phyloP scores from a whole-genome alignment of 306 rosid species.

The Quercus variabilis region DNA sequence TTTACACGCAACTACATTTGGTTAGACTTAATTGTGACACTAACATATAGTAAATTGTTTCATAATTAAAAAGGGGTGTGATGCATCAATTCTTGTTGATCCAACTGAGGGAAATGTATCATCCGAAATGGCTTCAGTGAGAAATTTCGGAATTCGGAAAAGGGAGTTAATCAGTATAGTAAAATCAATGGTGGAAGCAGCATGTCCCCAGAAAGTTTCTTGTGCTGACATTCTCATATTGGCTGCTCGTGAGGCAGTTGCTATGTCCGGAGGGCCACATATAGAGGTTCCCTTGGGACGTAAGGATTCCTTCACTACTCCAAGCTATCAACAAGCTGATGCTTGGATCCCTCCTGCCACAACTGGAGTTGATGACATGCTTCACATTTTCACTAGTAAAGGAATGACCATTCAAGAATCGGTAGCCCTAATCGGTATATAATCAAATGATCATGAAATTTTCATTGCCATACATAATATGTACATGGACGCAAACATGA shows the following conservation, averaged over 20 bases:
- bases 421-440: constrained; percentile 27
- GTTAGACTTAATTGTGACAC: neutral
- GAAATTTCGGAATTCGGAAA: constrained; percentile 24
- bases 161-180: constrained; percentile 19
- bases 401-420: constrained; percentile 34
- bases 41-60: neutral
- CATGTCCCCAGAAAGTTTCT: constrained; percentile 32
- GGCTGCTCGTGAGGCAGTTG: constrained; percentile 36
- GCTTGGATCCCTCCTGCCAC: constrained; percentile 19
- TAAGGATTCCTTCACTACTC: constrained; percentile 15
- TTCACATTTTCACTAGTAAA: constrained; percentile 22
- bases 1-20: neutral
- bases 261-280: constrained; percentile 24
- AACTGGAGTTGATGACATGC: constrained; percentile 24
- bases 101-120: neutral
- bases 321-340: constrained; percentile 24
- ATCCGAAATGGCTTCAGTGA: constrained; percentile 22
- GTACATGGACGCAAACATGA: neutral
- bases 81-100: constrained; percentile 35
- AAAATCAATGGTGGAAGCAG: constrained; percentile 21
- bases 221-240: constrained; percentile 34
- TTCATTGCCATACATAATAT: neutral
- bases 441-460: neutral
- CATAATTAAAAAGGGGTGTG: constrained; percentile 20
- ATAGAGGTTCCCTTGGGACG: constrained; percentile 33